Base-by-base conservation (phyloP, 495 filamentous ascomycete species). In the Aspergillus saccharolyticus region DNA sequence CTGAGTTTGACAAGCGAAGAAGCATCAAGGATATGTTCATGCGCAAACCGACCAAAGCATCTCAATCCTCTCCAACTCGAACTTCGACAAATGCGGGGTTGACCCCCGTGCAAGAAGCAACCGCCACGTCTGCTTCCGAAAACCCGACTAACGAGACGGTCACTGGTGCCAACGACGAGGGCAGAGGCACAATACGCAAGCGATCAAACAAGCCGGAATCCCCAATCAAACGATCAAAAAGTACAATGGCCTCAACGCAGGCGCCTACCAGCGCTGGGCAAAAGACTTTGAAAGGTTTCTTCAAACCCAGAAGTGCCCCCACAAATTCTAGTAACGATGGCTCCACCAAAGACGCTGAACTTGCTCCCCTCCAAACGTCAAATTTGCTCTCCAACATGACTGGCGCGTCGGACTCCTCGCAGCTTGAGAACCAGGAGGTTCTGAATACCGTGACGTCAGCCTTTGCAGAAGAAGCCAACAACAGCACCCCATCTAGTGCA, bases 21-120 rank as follows among this genome's bases (percentile, higher is more conserved):
- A 96, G 75, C 64, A 96, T 97, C 64, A 91, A 88, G 56, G 91
- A 96, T 59, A 96, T 97, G 92, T 96, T 97, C 61, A 67, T 74
- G 19, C 80, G 75, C 39, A 90, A 83, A 66, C 81, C 78, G 53
- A 52, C 69, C 25, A 53, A 44, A 16, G 10, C 52, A 1, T 52
- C 50, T 10, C 57, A 56, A 19, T 68, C 58, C 5, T 5, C 54
- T 18, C 20, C 58, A 28, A 16, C 50, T 8, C 8, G 49, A 8
- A 44, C 52, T 9, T 12, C 39, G 2, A 21, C 55, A 28, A 28
- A 49, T 16, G 44, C 54, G 15, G 5, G 17, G 12, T 14, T 48
- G 17, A 17, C 28, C 5, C 57, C 61, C 21, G 16, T 12, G 3
- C 53, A 57, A 30, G 54, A 54, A 4, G 39, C 30, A 45, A 49